phyloP scores from a whole-genome alignment of 148 eudicot species.

The Hydrangea macrophylla region DNA sequence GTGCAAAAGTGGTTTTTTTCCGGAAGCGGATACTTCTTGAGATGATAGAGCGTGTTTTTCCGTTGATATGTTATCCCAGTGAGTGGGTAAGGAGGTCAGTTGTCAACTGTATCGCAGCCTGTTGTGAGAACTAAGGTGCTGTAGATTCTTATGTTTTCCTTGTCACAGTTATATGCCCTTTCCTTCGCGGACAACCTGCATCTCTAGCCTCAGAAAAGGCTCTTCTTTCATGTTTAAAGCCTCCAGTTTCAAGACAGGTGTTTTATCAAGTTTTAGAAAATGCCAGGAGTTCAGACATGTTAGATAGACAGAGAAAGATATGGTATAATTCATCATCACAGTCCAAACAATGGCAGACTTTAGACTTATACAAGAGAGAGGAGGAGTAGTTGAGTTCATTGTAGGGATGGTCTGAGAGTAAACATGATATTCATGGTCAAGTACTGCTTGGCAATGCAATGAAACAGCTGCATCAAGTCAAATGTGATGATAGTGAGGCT shows the following conservation, averaged over 20 bases:
- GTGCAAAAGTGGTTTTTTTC: conserved; percentile 68
- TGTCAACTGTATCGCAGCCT: conserved; percentile 76
- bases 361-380: conserved; percentile 44
- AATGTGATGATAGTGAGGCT: conserved; percentile 38
- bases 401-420: conserved; percentile 59
- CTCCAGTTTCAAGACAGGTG: conserved; percentile 76
- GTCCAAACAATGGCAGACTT: conserved; percentile 50
- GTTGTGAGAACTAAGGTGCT: conserved; percentile 86
- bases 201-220: conserved; percentile 74
- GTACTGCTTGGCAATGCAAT: conserved; percentile 23
- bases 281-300: conserved; percentile 86
- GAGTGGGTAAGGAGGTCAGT: conserved; percentile 87
- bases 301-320: conserved; percentile 96
- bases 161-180: conserved; percentile 78
- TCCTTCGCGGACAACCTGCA: conserved; percentile 81
- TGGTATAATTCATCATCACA: conserved; percentile 86
- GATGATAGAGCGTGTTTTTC: conserved; percentile 84
- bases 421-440: conserved; percentile 30
- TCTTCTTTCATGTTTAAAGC: conserved; percentile 76
- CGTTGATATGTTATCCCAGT: conserved; percentile 86
- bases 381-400: conserved; percentile 56
- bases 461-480: conserved; percentile 29
- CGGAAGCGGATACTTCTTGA: conserved; percentile 77
- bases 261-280: conserved; percentile 72
- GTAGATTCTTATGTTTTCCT: conserved; percentile 92